Conservation (phyloP, 352 stramenopile genomes). For the Pythium sp. region DNA sequence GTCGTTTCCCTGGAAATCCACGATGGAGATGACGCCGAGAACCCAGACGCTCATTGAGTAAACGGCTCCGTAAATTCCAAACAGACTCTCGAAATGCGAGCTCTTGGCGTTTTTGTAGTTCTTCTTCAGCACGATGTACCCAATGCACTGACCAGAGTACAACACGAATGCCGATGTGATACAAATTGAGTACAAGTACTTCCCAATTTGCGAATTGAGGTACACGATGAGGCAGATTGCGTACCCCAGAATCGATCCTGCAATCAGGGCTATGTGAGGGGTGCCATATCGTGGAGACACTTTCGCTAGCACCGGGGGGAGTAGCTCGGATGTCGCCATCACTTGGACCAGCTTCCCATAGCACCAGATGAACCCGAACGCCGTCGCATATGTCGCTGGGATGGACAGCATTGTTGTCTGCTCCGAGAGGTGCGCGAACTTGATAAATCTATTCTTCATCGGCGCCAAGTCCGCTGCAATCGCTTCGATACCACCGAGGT, state of each 20-base stretch:
- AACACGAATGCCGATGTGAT: constrained; percentile 17
- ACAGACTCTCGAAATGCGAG: constrained; percentile 19
- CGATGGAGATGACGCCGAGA: constrained; percentile 11
- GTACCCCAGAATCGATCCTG: constrained; percentile 24
- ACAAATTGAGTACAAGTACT: constrained; percentile 1
- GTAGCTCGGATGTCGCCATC: constrained; percentile 41
- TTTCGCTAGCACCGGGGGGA: constrained; percentile 28
- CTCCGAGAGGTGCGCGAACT: constrained; percentile 18
- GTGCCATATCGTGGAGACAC: constrained; percentile 17
- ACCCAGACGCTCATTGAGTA: constrained; percentile 22
- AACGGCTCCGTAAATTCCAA: constrained; percentile 19
- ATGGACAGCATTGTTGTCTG: constrained; percentile 30
- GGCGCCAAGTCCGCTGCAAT: constrained; percentile 26
- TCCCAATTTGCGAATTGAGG: neutral
- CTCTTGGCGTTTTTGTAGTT: constrained; percentile 27
- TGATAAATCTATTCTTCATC: constrained; percentile 31
- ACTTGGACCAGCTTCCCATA: constrained; percentile 48
- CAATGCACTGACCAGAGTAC: constrained; percentile 23
- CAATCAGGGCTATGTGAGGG: constrained; percentile 22
- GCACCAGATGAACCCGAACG: constrained; percentile 54
- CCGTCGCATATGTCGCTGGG: constrained; percentile 47
- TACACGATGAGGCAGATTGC: constrained; percentile 28
- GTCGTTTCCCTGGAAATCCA: constrained; percentile 17
- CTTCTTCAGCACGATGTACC: constrained; percentile 24
- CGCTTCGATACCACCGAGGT: constrained; percentile 19